phyloP scores from a whole-genome alignment of 768 basidiomycete genomes.

The Mycena capillaripes region DNA sequence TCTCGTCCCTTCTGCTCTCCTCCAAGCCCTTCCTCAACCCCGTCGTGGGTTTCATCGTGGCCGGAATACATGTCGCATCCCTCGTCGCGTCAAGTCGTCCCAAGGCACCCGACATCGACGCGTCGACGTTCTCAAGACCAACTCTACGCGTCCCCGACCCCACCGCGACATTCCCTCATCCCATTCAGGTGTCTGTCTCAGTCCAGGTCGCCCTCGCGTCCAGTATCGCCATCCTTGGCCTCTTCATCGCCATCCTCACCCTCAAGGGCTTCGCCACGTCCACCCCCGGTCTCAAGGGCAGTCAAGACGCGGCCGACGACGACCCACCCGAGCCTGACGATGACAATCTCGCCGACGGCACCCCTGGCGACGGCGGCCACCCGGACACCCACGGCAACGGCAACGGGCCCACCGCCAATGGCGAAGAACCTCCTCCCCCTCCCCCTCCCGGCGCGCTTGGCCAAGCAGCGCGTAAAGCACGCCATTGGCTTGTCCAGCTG shows the following conservation, averaged over 20 bases:
- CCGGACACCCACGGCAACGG: background rate
- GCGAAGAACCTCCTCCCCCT: background rate
- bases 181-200: background rate
- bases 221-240: background rate
- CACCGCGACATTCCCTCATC: background rate
- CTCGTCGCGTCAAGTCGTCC: background rate
- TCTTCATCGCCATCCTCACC: background rate
- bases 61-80: background rate
- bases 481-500: background rate
- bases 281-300: background rate
- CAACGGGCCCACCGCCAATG: background rate
- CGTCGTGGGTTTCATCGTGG: background rate
- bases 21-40: background rate
- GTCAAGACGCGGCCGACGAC: background rate
- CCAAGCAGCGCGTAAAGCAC: background rate
- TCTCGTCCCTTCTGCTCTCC: background rate
- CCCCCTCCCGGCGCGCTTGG: background rate
- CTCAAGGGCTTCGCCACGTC: background rate
- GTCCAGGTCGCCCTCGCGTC: background rate
- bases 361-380: background rate
- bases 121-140: background rate
- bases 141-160: background rate
- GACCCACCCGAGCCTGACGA: background rate
- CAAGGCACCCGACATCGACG: background rate
- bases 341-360: no score